phyloP scores from a whole-genome alignment of 2,329 filamentous ascomycete genomes.

The Fusarium nisikadoi region DNA sequence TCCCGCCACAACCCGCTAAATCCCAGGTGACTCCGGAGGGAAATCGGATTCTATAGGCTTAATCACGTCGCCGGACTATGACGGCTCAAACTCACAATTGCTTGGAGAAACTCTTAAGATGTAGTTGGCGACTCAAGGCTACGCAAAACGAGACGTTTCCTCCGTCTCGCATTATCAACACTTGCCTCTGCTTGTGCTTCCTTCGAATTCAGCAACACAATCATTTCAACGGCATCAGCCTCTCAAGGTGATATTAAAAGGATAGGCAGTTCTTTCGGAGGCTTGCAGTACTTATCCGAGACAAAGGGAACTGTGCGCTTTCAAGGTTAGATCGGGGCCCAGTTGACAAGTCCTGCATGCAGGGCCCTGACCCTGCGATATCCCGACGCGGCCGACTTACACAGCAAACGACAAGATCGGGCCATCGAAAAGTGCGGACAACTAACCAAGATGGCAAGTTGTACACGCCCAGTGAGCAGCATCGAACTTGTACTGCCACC shows the following conservation, averaged over 20 bases:
- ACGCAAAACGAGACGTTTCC: constrained; percentile 1
- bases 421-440: not conserved
- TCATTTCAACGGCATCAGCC: not conserved
- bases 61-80: constrained; percentile 29
- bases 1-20: constrained; percentile 41
- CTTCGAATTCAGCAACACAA: not conserved
- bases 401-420: not conserved
- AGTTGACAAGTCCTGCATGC: constrained; percentile 26
- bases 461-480: constrained; percentile 24
- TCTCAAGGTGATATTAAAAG: not conserved
- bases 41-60: constrained; percentile 29
- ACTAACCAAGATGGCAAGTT: constrained; percentile 25
- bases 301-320: constrained; percentile 26
- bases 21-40: constrained; percentile 32
- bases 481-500: constrained; percentile 37
- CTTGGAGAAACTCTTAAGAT: constrained; percentile 30
- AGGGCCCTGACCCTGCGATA: constrained; percentile 16
- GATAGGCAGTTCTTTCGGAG: not conserved
- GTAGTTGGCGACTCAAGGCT: constrained; percentile 18
- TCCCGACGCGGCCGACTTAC: not conserved
- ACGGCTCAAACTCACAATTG: constrained; percentile 37
- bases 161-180: not conserved
- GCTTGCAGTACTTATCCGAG: not conserved
- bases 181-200: not conserved
- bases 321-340: constrained; percentile 8